Percentiles rank a stretch among this genome's conserved stretches.
Conservation (phyloP, 2,329 filamentous ascomycete genomes). For the Aspergillus candidus region DNA sequence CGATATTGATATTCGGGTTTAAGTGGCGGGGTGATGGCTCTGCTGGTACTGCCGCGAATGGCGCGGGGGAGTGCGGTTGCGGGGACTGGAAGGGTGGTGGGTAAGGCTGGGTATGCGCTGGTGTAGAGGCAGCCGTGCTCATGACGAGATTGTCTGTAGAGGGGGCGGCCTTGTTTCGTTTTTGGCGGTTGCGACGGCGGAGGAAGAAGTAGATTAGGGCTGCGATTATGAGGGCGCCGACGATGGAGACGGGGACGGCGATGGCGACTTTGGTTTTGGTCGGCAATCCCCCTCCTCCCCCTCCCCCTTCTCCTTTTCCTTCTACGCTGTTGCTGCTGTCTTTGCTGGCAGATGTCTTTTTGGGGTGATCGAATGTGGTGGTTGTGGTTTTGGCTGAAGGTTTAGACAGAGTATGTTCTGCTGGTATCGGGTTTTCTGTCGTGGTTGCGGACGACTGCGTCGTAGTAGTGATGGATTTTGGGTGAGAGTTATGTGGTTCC, state of each 20-base stretch:
- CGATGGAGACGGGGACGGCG: constrained; percentile 27
- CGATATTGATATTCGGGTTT: background rate
- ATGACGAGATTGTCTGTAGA: constrained; percentile 4
- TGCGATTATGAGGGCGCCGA: constrained; percentile 21
- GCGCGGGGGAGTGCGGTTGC: no score
- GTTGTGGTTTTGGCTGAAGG: background rate
- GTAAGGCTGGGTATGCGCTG: no score
- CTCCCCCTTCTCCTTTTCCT: background rate
- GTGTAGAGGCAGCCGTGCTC: constrained; percentile 3
- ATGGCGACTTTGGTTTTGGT: constrained; percentile 26
- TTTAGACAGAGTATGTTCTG: background rate
- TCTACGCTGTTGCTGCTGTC: background rate
- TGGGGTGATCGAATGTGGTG: background rate
- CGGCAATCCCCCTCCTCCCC: constrained; percentile 5
- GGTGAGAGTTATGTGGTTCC: no score
- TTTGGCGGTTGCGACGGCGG: constrained; percentile 16
- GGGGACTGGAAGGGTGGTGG: no score
- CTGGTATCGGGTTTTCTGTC: background rate
- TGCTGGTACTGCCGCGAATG: no score
- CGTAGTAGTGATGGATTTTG: no score
- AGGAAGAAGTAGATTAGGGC: constrained; percentile 22
- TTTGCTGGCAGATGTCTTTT: no score
- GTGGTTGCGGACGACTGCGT: background rate
- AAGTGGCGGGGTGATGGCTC: no score
- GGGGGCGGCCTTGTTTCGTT: constrained; percentile 3